These are phyloP conservation scores for Pleurotus tuoliensis DNA, from an alignment of 768 basidiomycete species.

Conservation along the genomic window DNA sequence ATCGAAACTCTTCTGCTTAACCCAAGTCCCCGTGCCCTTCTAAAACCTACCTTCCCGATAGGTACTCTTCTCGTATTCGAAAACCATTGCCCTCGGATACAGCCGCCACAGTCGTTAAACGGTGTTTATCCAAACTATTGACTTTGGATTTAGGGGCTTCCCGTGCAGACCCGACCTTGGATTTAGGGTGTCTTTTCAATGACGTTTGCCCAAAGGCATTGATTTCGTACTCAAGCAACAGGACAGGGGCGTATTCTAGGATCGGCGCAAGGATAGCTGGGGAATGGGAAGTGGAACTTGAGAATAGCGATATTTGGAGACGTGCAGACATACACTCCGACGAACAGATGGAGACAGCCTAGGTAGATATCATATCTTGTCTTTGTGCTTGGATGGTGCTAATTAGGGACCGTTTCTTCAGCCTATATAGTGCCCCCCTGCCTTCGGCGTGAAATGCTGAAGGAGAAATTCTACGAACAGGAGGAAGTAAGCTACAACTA, in stretches of 20 bases:
- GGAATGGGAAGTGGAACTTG: background rate
- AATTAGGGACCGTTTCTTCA: too few relatives aligned
- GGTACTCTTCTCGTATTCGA: background rate
- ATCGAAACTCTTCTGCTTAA: background rate
- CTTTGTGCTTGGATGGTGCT: too few relatives aligned
- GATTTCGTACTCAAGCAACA: background rate
- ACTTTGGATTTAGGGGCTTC: background rate
- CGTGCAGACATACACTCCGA: background rate
- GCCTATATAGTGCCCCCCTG: too few relatives aligned
- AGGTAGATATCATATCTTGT: too few relatives aligned
- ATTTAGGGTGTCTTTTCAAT: background rate
- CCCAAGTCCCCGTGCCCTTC: background rate
- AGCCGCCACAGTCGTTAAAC: background rate
- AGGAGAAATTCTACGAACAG: too few relatives aligned
- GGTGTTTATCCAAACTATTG: background rate
- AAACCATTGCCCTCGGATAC: background rate
- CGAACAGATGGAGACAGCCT: background rate
- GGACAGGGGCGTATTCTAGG: background rate
- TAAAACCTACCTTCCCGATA: background rate
- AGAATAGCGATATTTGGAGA: background rate
- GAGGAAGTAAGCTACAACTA: too few relatives aligned
- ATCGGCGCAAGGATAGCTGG: background rate
- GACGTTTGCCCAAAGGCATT: background rate
- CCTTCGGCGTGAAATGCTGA: too few relatives aligned
- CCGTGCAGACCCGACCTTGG: background rate